Percentiles rank a stretch among this genome's conserved stretches.
Conservation (phyloP, 176 grass and related monocot genomes). For the Musa troglodytarum region DNA sequence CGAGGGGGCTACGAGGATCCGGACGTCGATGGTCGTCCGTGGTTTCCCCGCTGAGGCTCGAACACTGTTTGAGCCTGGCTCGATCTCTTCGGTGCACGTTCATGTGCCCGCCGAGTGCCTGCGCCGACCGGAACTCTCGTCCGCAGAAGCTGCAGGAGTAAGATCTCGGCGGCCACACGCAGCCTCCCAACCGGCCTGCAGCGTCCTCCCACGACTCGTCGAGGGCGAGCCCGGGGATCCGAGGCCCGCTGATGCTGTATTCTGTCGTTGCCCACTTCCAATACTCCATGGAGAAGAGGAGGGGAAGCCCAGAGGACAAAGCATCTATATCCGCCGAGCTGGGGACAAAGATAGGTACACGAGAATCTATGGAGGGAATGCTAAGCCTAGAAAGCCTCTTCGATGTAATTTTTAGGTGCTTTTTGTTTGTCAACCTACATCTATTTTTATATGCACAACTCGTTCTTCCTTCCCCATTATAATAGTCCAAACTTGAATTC, state of each 20-base stretch:
- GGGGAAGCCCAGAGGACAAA: neutral
- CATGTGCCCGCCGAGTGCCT: slow-evolving; percentile 98
- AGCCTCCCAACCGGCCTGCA: slow-evolving; percentile 34
- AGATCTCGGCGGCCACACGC: slow-evolving; percentile 80
- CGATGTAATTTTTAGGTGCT: too few relatives aligned
- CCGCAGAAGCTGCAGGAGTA: slow-evolving; percentile 78
- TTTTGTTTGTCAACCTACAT: too few relatives aligned
- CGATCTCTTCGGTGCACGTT: slow-evolving; percentile 86
- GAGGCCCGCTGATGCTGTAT: neutral
- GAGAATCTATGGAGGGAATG: neutral
- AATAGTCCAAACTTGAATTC: too few relatives aligned
- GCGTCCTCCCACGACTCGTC: slow-evolving; percentile 66
- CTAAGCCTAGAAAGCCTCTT: neutral
- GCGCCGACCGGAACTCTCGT: slow-evolving; percentile 80
- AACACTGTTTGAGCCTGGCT: slow-evolving; percentile 45
- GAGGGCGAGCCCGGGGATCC: neutral
- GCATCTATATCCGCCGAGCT: slow-evolving; percentile 13
- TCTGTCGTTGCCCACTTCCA: slow-evolving; percentile 41
- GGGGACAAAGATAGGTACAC: slow-evolving; percentile 11
- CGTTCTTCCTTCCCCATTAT: too few relatives aligned
- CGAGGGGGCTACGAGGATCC: too few relatives aligned
- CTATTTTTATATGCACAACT: too few relatives aligned
- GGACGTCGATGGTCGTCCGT: neutral
- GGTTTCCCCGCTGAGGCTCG: slow-evolving; percentile 4
- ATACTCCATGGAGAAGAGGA: slow-evolving; percentile 28